Evolutionary conservation across 2,329 filamentous ascomycete genomes (phyloP).

Genomic region (Colletotrichum endophyticum): DNA sequence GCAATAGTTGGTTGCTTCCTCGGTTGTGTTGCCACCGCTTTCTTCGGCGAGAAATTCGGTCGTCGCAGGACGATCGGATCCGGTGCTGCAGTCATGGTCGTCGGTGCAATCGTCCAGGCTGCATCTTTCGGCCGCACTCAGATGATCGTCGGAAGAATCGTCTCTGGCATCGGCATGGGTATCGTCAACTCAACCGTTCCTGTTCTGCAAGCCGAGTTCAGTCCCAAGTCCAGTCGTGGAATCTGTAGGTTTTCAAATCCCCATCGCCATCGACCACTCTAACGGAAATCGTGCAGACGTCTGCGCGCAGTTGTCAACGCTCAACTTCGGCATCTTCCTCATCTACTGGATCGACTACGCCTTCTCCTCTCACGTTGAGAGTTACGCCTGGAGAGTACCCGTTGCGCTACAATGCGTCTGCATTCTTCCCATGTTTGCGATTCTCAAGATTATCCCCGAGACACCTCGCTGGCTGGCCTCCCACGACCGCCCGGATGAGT

Average conservation of each 20-base stretch:
- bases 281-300: constrained; percentile 32
- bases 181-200: constrained; percentile 50
- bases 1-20: constrained; percentile 32
- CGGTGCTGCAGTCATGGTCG: constrained; percentile 46
- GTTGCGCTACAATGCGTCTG: constrained; percentile 46
- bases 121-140: constrained; percentile 45
- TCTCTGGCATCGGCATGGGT: constrained; percentile 52
- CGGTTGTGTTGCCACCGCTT: constrained; percentile 28
- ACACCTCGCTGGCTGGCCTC: constrained; percentile 48
- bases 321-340: constrained; percentile 50
- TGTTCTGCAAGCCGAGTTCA: constrained; percentile 48
- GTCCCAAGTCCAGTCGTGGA: constrained; percentile 41
- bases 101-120: constrained; percentile 48
- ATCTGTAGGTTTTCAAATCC: constrained; percentile 25
- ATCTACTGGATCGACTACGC: constrained; percentile 52
- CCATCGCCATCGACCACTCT: not conserved
- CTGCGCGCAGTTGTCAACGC: constrained; percentile 50
- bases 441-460: constrained; percentile 44
- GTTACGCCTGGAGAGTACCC: constrained; percentile 45
- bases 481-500: constrained; percentile 41
- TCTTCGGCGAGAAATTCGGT: constrained; percentile 48
- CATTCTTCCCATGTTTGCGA: constrained; percentile 40
- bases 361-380: constrained; percentile 32
- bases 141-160: constrained; percentile 49
- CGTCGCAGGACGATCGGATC: constrained; percentile 43